Base-by-base conservation (phyloP, 495 filamentous ascomycete genomes). In the Clohesyomyces aquaticus region DNA sequence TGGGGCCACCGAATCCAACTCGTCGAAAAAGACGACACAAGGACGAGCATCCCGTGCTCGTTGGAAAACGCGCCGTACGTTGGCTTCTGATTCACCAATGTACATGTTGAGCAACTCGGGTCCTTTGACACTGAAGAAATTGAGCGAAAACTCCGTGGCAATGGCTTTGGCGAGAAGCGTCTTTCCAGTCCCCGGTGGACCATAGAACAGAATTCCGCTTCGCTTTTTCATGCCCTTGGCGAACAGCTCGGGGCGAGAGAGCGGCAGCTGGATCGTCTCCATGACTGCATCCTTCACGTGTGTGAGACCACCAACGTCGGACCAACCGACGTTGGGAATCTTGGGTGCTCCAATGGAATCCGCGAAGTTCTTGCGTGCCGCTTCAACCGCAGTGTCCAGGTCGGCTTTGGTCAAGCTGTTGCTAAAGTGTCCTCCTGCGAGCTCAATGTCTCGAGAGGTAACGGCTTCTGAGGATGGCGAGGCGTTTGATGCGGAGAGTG, bases 21-120 rank as follows among this genome's bases (percentile, higher is more conserved):
- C 94, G 67, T 99, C 94, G 68, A 98, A 98, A 82, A 98, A 98
- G 23, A 98, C 94, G 45, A 98, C 93, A 67, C 94, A 98, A 1
- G 94, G 94, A n/a, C 93, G 80, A 9, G 94, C 94, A 76, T 98
- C 94, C 9, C 95, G 81, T 8, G 94, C 94, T 12, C 92, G 83
- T 77, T 96, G 93, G 79, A 98, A 98, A 2, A 98, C 95, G 4
- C 95, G 83, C 2, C 94, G 87, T 11, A 98, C 94, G 70, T 98
- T 98, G 48, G 95, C 95, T 80, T 98, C 94, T 9, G 91, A 96
- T 75, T 98, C 94, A 76, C 94, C 94, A 73, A 98, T 98, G 72
- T 98, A 98, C 94, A 98, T 98, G 72, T 98, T 98, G 18, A 98
- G 85, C 69, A 98, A 75, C 77, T 98, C 94, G 0, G 94, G 94